A percentile compares a stretch with the other conserved stretches of the same genome.
These are phyloP conservation scores for Hortaea sp. DNA, from an alignment of 2,329 filamentous ascomycete species.

Conservation along the genomic window DNA sequence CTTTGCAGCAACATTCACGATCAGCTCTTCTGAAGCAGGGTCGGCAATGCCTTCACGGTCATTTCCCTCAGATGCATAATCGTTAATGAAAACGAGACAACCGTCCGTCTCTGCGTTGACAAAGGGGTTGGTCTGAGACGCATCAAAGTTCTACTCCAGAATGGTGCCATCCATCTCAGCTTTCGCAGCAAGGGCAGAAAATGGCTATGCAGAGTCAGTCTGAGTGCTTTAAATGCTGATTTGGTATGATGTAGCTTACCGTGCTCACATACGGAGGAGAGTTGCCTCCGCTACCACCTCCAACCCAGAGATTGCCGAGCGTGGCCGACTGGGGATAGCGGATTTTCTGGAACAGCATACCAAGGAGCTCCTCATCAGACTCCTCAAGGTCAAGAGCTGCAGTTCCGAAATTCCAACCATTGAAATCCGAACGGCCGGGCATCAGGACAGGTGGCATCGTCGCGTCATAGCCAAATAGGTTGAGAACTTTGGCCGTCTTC, in stretches of 20 bases:
- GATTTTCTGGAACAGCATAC: no score
- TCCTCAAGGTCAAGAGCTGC: slow-evolving; percentile 7
- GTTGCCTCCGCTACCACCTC: neutral
- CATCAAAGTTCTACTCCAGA: neutral
- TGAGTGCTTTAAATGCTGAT: neutral
- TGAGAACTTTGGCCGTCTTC: slow-evolving; percentile 25
- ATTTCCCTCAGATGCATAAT: slow-evolving; percentile 16
- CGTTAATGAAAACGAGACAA: slow-evolving; percentile 25
- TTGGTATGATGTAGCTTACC: no score
- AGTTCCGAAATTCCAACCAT: slow-evolving; percentile 6
- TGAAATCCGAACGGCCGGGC: slow-evolving; percentile 7
- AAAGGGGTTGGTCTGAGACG: slow-evolving; percentile 3
- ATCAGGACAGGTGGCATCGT: slow-evolving; percentile 5
- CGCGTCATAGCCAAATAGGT: neutral
- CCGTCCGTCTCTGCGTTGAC: slow-evolving; percentile 13
- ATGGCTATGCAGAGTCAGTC: neutral
- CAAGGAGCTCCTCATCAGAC: neutral
- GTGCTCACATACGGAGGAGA: neutral
- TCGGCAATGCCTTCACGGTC: slow-evolving; percentile 18
- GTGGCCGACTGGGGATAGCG: no score
- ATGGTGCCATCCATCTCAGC: neutral
- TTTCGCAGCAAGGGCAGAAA: neutral
- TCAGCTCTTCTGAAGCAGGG: slow-evolving; percentile 15
- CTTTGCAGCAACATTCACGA: slow-evolving; percentile 16
- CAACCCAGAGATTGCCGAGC: no score